A percentile compares a stretch with the other conserved stretches of the same genome.
Evolutionary conservation across 345 rosid genomes (phyloP).

Genomic region (Brassica rapa): DNA sequence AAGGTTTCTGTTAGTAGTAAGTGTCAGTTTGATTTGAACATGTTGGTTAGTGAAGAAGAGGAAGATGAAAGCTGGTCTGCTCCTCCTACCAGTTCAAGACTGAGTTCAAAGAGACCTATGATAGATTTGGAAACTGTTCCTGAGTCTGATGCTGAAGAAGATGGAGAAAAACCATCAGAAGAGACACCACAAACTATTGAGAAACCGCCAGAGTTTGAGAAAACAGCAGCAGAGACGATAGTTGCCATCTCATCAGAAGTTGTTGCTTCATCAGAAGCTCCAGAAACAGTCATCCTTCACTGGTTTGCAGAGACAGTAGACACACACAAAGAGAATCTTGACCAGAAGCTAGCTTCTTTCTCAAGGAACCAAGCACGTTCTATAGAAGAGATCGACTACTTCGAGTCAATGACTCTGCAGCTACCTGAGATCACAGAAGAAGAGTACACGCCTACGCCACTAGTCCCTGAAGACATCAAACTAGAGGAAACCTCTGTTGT

Average conservation of each 20-base stretch:
- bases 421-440: constrained; percentile 52
- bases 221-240: constrained; percentile 65
- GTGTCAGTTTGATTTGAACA: constrained; percentile 63
- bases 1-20: constrained; percentile 34
- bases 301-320: constrained; percentile 71
- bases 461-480: constrained; percentile 42
- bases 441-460: constrained; percentile 45
- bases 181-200: constrained; percentile 25
- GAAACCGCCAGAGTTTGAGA: constrained; percentile 29
- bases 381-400: constrained; percentile 53
- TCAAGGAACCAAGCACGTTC: constrained; percentile 28
- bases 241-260: constrained; percentile 51
- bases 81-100: constrained; percentile 38
- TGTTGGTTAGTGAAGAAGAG: constrained; percentile 47
- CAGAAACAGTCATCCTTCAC: constrained; percentile 44
- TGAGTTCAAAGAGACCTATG: constrained; percentile 41
- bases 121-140: constrained; percentile 63
- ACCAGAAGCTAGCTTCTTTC: constrained; percentile 33
- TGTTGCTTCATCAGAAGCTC: constrained; percentile 8
- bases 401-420: constrained; percentile 69
- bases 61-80: constrained; percentile 44
- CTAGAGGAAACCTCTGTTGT: constrained; percentile 38
- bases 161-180: constrained; percentile 18
- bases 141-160: constrained; percentile 42
- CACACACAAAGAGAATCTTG: constrained; percentile 55